Evolutionary conservation across 352 stramenopile genomes (phyloP), one percentile per base, ranked within the genome.

Genomic region (Phytophthora meadii): DNA sequence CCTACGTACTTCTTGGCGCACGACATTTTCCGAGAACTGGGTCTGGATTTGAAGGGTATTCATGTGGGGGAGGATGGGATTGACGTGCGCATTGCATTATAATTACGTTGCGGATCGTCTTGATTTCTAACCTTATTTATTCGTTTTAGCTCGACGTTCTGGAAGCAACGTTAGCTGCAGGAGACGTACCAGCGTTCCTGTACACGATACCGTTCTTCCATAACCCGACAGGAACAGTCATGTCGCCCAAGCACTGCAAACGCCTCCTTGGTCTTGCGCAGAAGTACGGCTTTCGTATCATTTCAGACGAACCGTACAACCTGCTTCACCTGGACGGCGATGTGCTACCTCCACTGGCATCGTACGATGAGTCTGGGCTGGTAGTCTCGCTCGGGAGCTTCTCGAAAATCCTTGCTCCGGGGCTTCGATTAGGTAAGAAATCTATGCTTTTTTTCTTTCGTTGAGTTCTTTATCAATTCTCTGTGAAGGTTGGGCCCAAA

Each of bases 231-330:
- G 94, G 90, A 19, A 50, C 70, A 9, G 83, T 95, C 2, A 85
- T 98, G 58, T 72, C 81, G 4, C 19, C 71, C 0, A 78, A 88
- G 11, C 79, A 92, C 39, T 82, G 92, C 61, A 76, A 81, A 58
- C 81, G 76, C 27, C 77, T 98, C 8, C 78, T 94, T 8, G 59
- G 72, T 39, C 90, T 98, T 58, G 88, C 88, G 1, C 64, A 84
- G 11, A 78, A 88, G 49, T 95, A 94, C 58, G 75, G 76, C 41
- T 96, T 98, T 60, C 59, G 79, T 28, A 78, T 98, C 60, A 82
- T 98, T 44, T 92, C 90, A 14, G 93, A 98, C 72, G 95, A 98
- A 68, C 93, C 97, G 3, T 98, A 98, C 81, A 95, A 98, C 64
- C 70, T 98, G 30, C 73, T 98, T 22, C 84, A 87, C 32, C 91